Evolutionary conservation across 257 asterid species (phyloP).

Genomic region (Solanum arcanum): DNA sequence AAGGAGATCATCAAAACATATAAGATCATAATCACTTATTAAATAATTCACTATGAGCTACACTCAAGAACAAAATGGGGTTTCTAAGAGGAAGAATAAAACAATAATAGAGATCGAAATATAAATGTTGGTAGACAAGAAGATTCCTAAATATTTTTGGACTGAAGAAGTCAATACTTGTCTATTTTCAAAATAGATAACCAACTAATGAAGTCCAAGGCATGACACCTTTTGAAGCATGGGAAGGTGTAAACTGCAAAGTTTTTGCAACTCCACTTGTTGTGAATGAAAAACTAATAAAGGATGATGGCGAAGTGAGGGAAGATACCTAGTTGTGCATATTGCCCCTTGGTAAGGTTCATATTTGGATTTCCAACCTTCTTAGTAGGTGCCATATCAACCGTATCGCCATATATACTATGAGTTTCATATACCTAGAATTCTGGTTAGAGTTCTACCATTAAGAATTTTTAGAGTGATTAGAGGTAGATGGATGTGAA

Average conservation of each 20-base stretch:
- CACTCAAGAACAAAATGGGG: not conserved
- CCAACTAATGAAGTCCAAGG: not conserved
- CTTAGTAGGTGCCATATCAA: not conserved
- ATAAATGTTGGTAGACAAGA: not conserved
- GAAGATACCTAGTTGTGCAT: not conserved
- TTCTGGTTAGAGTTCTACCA: not conserved
- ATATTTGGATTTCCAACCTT: not conserved
- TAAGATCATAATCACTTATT: too few species aligned
- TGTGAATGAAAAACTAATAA: not conserved
- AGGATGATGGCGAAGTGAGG: too few species aligned
- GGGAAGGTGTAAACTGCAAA: not conserved
- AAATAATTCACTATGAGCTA: not conserved
- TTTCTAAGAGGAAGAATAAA: too few species aligned
- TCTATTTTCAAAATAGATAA: not conserved
- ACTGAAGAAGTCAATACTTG: not conserved
- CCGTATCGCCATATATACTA: not conserved
- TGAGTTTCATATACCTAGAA: not conserved
- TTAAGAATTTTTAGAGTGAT: not conserved
- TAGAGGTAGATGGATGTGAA: not conserved
- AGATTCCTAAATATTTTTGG: not conserved
- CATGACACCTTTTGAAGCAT: not conserved
- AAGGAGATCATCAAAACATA: too few species aligned
- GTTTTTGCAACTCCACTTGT: not conserved
- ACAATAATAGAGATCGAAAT: not conserved
- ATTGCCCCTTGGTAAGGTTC: not conserved